These are phyloP conservation scores for Aquilaria agallochum DNA, from an alignment of 441 rosid genomes.

Conservation along the genomic window DNA sequence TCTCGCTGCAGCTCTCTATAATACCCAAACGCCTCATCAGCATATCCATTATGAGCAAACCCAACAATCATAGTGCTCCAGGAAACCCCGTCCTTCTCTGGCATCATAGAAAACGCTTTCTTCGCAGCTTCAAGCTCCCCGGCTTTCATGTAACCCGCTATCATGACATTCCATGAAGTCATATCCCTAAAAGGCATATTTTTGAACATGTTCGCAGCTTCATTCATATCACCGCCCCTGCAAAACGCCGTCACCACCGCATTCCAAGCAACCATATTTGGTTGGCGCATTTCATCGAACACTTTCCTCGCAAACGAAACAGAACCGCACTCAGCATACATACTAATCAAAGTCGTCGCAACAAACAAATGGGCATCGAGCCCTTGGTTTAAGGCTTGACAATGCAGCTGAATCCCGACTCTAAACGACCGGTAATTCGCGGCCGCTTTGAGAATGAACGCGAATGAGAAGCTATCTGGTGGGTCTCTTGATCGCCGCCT, in stretches of 20 bases:
- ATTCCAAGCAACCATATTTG: constrained; percentile 67
- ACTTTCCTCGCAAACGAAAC: constrained; percentile 41
- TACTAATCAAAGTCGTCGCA: constrained; percentile 61
- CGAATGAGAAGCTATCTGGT: constrained; percentile 79
- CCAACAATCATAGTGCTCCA: constrained; percentile 78
- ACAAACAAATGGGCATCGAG: constrained; percentile 55
- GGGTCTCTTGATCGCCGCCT: constrained; percentile 26
- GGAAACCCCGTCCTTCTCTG: constrained; percentile 54
- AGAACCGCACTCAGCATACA: constrained; percentile 66
- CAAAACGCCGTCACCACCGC: constrained; percentile 52
- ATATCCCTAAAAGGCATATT: constrained; percentile 42
- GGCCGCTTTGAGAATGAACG: constrained; percentile 59
- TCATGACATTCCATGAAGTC: constrained; percentile 65
- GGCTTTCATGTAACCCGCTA: constrained; percentile 57
- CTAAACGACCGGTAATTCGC: constrained; percentile 36
- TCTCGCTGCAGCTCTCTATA: constrained; percentile 50
- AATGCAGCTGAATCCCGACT: constrained; percentile 64
- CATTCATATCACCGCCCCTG: constrained; percentile 35
- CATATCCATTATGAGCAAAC: constrained; percentile 54
- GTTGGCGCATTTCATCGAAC: constrained; percentile 60
- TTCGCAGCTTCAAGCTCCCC: constrained; percentile 53
- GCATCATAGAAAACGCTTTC: constrained; percentile 41
- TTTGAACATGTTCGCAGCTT: constrained; percentile 37
- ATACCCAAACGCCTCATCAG: constrained; percentile 48
- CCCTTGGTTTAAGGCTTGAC: constrained; percentile 53